These are phyloP conservation scores for Ustilago esculenta DNA, from an alignment of 1,284 basidiomycete genomes.

Conservation along the genomic window DNA sequence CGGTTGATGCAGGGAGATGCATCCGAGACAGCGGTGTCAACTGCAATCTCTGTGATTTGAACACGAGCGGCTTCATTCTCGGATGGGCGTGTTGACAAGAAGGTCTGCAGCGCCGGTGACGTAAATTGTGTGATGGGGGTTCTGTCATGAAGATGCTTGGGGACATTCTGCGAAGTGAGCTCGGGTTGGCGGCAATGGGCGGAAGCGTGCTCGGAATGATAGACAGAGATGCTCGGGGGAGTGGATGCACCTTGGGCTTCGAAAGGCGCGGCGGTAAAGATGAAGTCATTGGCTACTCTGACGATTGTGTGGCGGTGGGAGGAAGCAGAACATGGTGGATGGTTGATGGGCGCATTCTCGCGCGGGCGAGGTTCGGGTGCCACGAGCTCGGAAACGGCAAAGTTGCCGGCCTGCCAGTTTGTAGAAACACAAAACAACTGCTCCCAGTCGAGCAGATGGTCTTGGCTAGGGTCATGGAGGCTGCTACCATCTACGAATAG, in stretches of 20 bases:
- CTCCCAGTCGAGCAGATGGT: constrained; percentile 43
- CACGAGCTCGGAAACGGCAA: constrained; percentile 30
- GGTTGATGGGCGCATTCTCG: too few species aligned
- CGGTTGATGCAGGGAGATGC: neutral
- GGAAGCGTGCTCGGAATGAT: constrained; percentile 3
- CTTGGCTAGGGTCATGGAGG: neutral
- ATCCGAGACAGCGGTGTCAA: constrained; percentile 7
- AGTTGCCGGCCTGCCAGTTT: constrained; percentile 48
- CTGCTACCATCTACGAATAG: neutral
- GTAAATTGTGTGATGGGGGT: constrained; percentile 10
- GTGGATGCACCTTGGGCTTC: neutral
- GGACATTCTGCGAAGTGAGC: neutral
- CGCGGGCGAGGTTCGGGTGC: too few species aligned
- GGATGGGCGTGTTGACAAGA: neutral
- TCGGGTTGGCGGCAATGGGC: neutral
- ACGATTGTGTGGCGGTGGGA: constrained; percentile 20
- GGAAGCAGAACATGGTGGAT: too few species aligned
- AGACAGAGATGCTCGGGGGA: constrained; percentile 16
- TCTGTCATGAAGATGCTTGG: constrained; percentile 11
- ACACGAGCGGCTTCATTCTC: neutral
- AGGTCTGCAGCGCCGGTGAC: constrained; percentile 2
- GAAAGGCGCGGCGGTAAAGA: constrained; percentile 21
- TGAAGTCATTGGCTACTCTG: constrained; percentile 22
- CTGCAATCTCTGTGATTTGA: constrained; percentile 30
- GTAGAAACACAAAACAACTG: constrained; percentile 37